Evolutionary conservation across 495 filamentous ascomycete genomes (phyloP), one percentile per base, ranked within the genome.

Genomic region (Ascodesmis nigricans): DNA sequence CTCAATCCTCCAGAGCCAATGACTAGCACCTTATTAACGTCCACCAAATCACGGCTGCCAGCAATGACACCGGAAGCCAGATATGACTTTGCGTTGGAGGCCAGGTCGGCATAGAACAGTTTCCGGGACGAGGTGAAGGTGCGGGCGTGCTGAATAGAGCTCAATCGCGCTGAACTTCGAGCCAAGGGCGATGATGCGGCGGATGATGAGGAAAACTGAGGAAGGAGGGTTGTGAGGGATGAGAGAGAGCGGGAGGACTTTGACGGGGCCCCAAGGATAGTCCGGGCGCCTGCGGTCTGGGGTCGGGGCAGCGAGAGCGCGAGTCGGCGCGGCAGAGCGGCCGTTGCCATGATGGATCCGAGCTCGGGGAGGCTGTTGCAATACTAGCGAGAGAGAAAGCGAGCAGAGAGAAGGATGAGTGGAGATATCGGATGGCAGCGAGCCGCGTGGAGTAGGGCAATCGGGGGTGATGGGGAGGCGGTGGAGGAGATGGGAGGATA

Each of bases 21-120:
- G 35, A 97, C 78, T 32, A 97, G 63, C n/a, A 95, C 87, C 63
- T 95, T 97, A 63, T 83, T 91, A 36, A 97, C 87, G 59, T 92
- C 73, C 27, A 95, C 73, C 30, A 76, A 54, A 45, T 81, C 65
- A 40, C 59, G 64, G 29, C 69, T 73, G 16, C 66, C 59, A 47
- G 73, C 73, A 42, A 95, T 69, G 31, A 68, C 75, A 35, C 81
- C 83, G 55, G 80, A 91, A 33, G 73, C 66, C 36, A 95, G 62
- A 55, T 91, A 91, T 32, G 83, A 78, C 49, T 84, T 73, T 13
- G 83, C 73, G 46, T 77, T 75, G 21, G 82, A 84, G 26, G 80
- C 72, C 42, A 64, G 58, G 54, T 83, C 69, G 23, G 55, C 47
- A 39, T 62, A 53, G 25, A 42, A 38, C 19, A 53, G 30, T 23